Evolutionary conservation across 768 basidiomycete species (phyloP), one percentile per base, ranked within the genome.

Genomic region (Hygrophorus pudorinus): DNA sequence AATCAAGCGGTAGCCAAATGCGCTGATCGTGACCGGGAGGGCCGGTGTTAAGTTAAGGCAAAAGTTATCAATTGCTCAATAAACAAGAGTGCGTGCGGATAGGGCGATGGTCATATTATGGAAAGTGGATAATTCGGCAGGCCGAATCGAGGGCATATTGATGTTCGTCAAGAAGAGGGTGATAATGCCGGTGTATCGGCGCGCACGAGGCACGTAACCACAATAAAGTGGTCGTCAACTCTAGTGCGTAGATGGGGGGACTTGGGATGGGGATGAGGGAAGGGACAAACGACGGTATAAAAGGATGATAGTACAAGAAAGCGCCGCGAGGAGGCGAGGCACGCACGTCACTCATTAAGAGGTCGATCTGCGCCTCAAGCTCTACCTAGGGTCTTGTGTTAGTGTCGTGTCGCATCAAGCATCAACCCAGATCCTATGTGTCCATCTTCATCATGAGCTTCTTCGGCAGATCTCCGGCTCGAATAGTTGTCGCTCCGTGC

Each of bases 221-320:
- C 84, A 85, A 55, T 61, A 46, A 85, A 85, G 82, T 75, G 82
- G 79, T 83, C 81, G 79, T 81, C 79, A 73, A 74, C 73, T 76
- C 76, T 61, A 78, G 75, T 72, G 48, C 59, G 61, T 57, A 55
- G 63, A 73, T 67, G 79, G 74, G 67, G 58, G 63, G 75, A 65
- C 56, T 57, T 51, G 67, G 24, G 74, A 68, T 48, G 58, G 72
- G 76, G 71, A 72, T 59, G 52, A 59, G 57, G 59, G 57, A 54
- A 52, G 59, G 57, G 64, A 65, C 64, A 68, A 51, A 57, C 59
- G 59, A 62, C 64, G 49, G 51, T 57, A 51, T 51, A 65, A 63
- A 72, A 68, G 64, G 69, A 66, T 50, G 66, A 55, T 56, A 63
- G 60, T 64, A 67, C 81, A 78, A 76, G 78, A 78, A 64, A 60